Percentiles rank a stretch among this genome's conserved stretches.
phyloP scores from a whole-genome alignment of 2,329 filamentous ascomycete genomes.

The Alternaria sp. region DNA sequence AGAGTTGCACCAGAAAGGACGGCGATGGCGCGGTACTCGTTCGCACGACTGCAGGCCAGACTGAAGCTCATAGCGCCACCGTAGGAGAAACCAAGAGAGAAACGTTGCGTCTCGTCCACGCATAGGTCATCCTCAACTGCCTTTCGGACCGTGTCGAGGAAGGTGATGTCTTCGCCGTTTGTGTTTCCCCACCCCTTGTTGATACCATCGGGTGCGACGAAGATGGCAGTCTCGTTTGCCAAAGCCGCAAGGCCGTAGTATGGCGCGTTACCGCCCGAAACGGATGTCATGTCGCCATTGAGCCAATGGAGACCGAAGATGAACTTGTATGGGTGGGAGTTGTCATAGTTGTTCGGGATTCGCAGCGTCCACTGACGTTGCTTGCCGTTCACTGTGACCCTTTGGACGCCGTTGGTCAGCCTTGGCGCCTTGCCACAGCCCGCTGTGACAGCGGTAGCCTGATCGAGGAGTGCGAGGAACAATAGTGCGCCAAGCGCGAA shows the following conservation, averaged over 20 bases:
- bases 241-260: constrained; percentile 53
- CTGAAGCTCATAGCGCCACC: constrained; percentile 54
- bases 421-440: constrained; percentile 24
- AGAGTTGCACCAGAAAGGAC: constrained; percentile 26
- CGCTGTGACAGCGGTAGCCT: constrained; percentile 8
- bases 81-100: constrained; percentile 56
- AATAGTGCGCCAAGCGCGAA: constrained; percentile 12
- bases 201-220: constrained; percentile 53
- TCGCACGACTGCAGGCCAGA: constrained; percentile 51
- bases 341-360: constrained; percentile 51
- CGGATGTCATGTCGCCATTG: constrained; percentile 47
- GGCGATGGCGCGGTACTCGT: constrained; percentile 50
- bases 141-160: constrained; percentile 50
- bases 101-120: constrained; percentile 51
- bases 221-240: constrained; percentile 49
- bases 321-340: constrained; percentile 48
- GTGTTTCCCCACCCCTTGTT: constrained; percentile 52
- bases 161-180: constrained; percentile 51
- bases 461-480: constrained; percentile 9
- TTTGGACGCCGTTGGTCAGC: constrained; percentile 14
- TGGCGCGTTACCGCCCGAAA: constrained; percentile 34
- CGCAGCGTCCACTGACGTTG: constrained; percentile 21
- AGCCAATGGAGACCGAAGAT: constrained; percentile 54
- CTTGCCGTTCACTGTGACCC: constrained; percentile 29
- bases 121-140: constrained; percentile 51